Evolutionary conservation across 1,139 yeast species (phyloP).

Genomic region (Suhomyces guaymorum): DNA sequence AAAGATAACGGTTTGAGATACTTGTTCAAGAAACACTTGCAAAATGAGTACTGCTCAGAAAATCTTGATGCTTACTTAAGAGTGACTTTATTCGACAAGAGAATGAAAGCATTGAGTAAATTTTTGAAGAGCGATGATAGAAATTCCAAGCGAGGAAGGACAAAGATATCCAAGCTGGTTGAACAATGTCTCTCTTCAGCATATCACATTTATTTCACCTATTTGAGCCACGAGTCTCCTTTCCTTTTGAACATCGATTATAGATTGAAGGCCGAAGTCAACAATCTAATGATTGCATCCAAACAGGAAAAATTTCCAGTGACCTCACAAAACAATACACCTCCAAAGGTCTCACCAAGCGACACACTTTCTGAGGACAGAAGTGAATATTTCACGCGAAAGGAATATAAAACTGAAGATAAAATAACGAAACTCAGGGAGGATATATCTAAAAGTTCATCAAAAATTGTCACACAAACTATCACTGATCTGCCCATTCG

Average conservation of each 20-base stretch:
- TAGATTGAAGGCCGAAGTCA: conserved; percentile 49
- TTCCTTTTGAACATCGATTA: conserved; percentile 72
- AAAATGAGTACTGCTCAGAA: conserved; percentile 68
- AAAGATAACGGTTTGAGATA: conserved; percentile 78
- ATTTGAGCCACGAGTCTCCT: conserved; percentile 69
- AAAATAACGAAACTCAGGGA: no score
- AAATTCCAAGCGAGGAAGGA: conserved; percentile 4
- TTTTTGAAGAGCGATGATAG: conserved; percentile 18
- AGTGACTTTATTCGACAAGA: conserved; percentile 44
- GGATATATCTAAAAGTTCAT: background rate
- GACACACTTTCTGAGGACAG: no score
- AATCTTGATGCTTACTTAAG: conserved; percentile 71
- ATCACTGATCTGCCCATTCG: background rate
- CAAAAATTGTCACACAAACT: background rate
- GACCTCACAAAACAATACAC: background rate
- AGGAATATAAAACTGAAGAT: no score
- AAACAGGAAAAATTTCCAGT: background rate
- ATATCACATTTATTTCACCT: conserved; percentile 65
- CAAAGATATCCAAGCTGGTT: conserved; percentile 38
- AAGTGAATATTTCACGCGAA: no score
- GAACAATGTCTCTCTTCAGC: conserved; percentile 58
- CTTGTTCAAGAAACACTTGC: conserved; percentile 65
- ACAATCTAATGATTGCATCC: conserved; percentile 38
- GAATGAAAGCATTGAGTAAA: conserved; percentile 20
- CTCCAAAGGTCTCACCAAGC: no score